These are phyloP conservation scores for Ramularia endophylla DNA, from an alignment of 2,329 filamentous ascomycete species.

Conservation along the genomic window DNA sequence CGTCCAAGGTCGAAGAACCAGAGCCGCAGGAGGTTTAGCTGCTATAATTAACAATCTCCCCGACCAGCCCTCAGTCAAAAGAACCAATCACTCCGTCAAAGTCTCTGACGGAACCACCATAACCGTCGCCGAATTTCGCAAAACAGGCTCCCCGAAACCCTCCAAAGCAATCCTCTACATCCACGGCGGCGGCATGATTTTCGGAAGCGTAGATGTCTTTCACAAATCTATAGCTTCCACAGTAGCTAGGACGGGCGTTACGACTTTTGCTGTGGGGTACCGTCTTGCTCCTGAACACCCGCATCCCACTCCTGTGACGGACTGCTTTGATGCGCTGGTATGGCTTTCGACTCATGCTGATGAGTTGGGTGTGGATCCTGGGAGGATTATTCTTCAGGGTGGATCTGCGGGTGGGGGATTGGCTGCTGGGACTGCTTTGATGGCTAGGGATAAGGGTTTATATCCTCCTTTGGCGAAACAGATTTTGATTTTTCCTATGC, in stretches of 20 bases:
- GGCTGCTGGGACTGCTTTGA: conserved; percentile 15
- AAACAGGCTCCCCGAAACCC: conserved; percentile 1
- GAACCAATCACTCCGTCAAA: conserved; percentile 9
- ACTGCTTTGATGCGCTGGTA: conserved; percentile 13
- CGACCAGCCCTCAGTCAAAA: conserved; percentile 4
- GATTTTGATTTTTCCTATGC: conserved; percentile 43
- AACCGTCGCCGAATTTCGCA: conserved; percentile 13
- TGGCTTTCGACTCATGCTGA: conserved; percentile 13
- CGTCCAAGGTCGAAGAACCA: conserved; percentile 11
- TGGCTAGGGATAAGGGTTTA: conserved; percentile 19
- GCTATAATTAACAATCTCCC: conserved; percentile 4
- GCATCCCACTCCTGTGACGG: conserved; percentile 17
- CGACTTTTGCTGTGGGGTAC: conserved; percentile 14
- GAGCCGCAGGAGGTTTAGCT: conserved; percentile 2
- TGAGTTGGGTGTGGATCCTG: conserved; percentile 9
- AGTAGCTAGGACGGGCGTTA: conserved; percentile 2
- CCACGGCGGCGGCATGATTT: conserved; percentile 16
- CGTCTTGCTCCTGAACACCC: conserved; percentile 20
- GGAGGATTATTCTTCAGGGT: conserved; percentile 12
- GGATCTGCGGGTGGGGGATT: conserved; percentile 15
- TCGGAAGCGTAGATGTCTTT: conserved; percentile 14
- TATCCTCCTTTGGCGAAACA: conserved; percentile 24
- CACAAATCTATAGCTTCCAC: conserved; percentile 2
- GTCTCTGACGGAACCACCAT: conserved; percentile 9
- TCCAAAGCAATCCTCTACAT: conserved; percentile 10